Conservation (phyloP, 805 yeast genomes). For the Kluyveromyces siamensis region DNA sequence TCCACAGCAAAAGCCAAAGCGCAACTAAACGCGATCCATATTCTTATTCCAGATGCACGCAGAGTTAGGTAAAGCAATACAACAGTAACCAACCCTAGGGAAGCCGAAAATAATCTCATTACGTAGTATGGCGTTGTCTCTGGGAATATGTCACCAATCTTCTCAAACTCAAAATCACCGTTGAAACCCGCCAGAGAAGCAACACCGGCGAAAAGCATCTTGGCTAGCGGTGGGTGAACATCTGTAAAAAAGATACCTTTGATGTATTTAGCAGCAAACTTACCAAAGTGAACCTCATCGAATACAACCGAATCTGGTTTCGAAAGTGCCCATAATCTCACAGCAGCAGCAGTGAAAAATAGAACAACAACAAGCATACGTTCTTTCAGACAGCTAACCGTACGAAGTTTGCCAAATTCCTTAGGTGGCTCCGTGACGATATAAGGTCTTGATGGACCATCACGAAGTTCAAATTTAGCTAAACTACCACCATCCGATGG, state of each 20-base stretch:
- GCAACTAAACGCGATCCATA: conserved; percentile 50
- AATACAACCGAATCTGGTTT: conserved; percentile 78
- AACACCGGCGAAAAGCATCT: conserved; percentile 66
- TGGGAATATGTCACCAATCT: conserved; percentile 60
- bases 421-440: conserved; percentile 43
- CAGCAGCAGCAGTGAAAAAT: conserved; percentile 40
- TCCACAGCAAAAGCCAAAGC: conserved; percentile 51
- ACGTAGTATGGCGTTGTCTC: conserved; percentile 46
- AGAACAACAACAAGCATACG: conserved; percentile 34
- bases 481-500: conserved; percentile 26
- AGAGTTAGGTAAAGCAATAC: conserved; percentile 58
- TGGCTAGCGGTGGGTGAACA: conserved; percentile 74
- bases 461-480: conserved; percentile 36
- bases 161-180: conserved; percentile 59
- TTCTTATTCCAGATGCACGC: conserved; percentile 63
- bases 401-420: conserved; percentile 33
- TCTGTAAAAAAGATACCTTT: conserved; percentile 59
- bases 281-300: conserved; percentile 94
- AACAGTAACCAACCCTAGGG: conserved; percentile 60
- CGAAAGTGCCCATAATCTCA: conserved; percentile 54
- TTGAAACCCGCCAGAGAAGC: conserved; percentile 59
- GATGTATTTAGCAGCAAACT: conserved; percentile 82
- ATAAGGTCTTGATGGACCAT: conserved; percentile 49
- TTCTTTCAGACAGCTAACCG: conserved; percentile 33
- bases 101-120: conserved; percentile 66